phyloP scores from a whole-genome alignment of 805 yeast species.

The Kodamaea laetipori region DNA sequence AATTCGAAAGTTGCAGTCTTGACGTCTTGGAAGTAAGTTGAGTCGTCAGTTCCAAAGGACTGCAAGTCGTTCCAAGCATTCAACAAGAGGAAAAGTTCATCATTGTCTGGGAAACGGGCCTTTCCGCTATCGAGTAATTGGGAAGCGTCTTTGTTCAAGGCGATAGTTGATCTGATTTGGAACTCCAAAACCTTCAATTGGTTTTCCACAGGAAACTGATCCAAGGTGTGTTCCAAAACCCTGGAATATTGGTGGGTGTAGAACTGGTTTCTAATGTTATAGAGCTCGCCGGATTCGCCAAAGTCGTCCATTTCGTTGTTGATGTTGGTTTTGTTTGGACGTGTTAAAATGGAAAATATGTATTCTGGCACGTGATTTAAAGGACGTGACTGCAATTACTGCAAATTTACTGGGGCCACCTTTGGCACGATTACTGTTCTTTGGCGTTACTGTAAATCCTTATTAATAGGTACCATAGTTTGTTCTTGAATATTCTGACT shows the following conservation, averaged over 20 bases:
- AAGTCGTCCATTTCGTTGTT: conserved; percentile 36
- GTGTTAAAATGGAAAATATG: not conserved
- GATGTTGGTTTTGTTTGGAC: conserved; percentile 12
- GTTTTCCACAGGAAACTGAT: conserved; percentile 39
- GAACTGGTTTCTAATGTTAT: conserved; percentile 57
- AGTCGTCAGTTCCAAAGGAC: conserved; percentile 45
- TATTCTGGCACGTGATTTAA: not conserved
- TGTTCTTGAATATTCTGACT: too few relatives aligned
- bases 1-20: conserved; percentile 36
- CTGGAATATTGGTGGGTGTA: conserved; percentile 58
- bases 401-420: too few relatives aligned
- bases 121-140: conserved; percentile 39
- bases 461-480: too few relatives aligned
- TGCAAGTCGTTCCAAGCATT: conserved; percentile 47
- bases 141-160: conserved; percentile 42
- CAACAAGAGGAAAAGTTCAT: conserved; percentile 37
- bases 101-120: conserved; percentile 35
- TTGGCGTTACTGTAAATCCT: too few relatives aligned
- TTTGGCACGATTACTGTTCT: too few relatives aligned
- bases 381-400: too few relatives aligned
- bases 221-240: conserved; percentile 40
- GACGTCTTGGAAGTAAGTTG: conserved; percentile 45
- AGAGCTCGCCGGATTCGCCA: conserved; percentile 52
- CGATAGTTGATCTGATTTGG: conserved; percentile 43
- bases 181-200: conserved; percentile 43